Percentiles rank a stretch among this genome's conserved stretches.
These are phyloP conservation scores for Oryza glumipatula DNA, from an alignment of 176 grass and related monocot genomes.

Conservation along the genomic window DNA sequence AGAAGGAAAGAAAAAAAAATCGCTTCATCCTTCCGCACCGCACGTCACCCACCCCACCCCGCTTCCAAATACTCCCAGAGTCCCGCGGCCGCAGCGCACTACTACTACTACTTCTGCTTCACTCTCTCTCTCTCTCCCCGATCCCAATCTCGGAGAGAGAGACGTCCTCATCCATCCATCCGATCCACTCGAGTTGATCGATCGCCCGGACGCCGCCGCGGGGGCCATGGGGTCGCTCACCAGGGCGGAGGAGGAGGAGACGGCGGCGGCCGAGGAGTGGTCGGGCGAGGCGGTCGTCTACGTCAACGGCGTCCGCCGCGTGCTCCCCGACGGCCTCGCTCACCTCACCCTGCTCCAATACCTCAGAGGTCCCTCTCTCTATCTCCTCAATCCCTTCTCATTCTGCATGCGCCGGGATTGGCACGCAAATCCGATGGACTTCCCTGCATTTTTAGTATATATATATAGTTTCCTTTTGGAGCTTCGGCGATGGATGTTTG, in stretches of 20 bases:
- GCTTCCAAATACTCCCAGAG: too few species aligned
- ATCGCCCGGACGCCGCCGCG: background rate
- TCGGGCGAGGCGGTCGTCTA: conserved; percentile 82
- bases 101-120: too few species aligned
- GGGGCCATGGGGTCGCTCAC: conserved; percentile 72
- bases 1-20: too few species aligned
- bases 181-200: background rate
- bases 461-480: background rate
- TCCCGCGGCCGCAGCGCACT: too few species aligned
- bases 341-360: conserved; percentile 95
- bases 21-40: too few species aligned
- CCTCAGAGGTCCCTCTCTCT: conserved; percentile 52
- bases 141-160: too few species aligned
- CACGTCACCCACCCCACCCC: too few species aligned
- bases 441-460: background rate
- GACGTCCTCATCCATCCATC: too few species aligned
- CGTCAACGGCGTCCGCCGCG: conserved; percentile 86
- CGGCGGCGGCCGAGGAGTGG: conserved; percentile 54
- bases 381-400: background rate
- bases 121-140: too few species aligned
- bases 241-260: conserved; percentile 47
- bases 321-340: conserved; percentile 83
- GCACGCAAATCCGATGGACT: conserved; percentile 3
- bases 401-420: background rate
- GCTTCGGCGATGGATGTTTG: background rate